A percentile compares a stretch with the other conserved stretches of the same genome.
These are phyloP conservation scores for Fusarium aywerte DNA, from an alignment of 2,329 filamentous ascomycete species.

Conservation along the genomic window DNA sequence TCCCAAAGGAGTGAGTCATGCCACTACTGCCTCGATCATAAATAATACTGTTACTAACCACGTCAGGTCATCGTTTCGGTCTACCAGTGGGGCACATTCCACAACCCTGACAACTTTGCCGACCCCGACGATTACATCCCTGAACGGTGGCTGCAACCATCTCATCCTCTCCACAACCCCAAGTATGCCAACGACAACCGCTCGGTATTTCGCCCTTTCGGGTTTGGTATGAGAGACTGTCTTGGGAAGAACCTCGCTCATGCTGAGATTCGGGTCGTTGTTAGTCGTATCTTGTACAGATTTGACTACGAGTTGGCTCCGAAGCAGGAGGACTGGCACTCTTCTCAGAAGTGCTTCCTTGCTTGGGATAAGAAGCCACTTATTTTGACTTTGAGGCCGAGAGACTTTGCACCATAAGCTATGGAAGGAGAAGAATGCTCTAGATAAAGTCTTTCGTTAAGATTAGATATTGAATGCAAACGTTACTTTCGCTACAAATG, in stretches of 20 bases:
- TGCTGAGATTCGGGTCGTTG: background rate
- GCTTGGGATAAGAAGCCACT: background rate
- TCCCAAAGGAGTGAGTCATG: background rate
- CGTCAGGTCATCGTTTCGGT: background rate
- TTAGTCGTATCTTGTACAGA: background rate
- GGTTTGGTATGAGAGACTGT: background rate
- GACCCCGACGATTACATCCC: background rate
- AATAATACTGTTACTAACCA: background rate
- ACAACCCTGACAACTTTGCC: background rate
- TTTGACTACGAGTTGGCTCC: background rate
- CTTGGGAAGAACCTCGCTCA: background rate
- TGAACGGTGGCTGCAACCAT: background rate
- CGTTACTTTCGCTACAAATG: no score
- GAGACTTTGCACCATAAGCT: background rate
- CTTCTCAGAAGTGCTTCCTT: background rate
- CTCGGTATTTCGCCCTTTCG: background rate
- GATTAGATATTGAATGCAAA: accelerated
- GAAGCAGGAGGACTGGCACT: background rate
- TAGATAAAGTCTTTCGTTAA: background rate
- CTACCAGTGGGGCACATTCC: background rate
- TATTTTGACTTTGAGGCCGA: background rate
- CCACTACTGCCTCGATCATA: background rate
- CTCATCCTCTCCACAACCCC: background rate
- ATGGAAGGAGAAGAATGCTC: accelerated
- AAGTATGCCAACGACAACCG: background rate